phyloP scores from a whole-genome alignment of 108 stramenopile genomes.

The Skeletonema grethae region DNA sequence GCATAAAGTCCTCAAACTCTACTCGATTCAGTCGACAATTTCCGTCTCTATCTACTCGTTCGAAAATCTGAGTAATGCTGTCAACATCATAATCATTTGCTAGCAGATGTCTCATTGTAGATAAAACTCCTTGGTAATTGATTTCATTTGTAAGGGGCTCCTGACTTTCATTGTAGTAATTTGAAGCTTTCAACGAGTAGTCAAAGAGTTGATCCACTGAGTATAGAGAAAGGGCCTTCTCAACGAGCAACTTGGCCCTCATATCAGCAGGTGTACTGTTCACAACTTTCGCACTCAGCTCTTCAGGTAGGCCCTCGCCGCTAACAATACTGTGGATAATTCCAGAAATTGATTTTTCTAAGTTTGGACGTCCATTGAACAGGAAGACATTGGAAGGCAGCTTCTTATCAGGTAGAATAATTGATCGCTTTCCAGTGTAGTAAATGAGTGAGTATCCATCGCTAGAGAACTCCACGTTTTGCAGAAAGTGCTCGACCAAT shows the following conservation, averaged over 20 bases:
- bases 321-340: constrained; percentile 22
- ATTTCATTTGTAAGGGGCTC: neutral
- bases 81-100: constrained; percentile 21
- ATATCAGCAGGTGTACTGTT: constrained; percentile 18
- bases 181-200: constrained; percentile 25
- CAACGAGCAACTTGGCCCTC: constrained; percentile 21
- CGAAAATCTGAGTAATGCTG: constrained; percentile 20
- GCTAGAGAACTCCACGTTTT: constrained; percentile 21
- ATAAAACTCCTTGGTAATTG: constrained; percentile 19
- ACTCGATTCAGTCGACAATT: constrained; percentile 14
- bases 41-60: constrained; percentile 28
- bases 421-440: constrained; percentile 44
- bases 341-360: constrained; percentile 27
- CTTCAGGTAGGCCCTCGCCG: constrained; percentile 29
- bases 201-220: constrained; percentile 43
- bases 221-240: constrained; percentile 33
- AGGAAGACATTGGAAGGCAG: constrained; percentile 41
- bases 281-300: constrained; percentile 13
- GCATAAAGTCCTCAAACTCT: constrained; percentile 35
- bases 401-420: constrained; percentile 18
- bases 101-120: constrained; percentile 33
- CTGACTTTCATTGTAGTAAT: constrained; percentile 9
- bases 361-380: constrained; percentile 31
- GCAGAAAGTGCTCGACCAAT: constrained; percentile 39
- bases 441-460: constrained; percentile 32